Evolutionary conservation across 441 rosid genomes (phyloP).

Genomic region (Adansonia rubrostipa): DNA sequence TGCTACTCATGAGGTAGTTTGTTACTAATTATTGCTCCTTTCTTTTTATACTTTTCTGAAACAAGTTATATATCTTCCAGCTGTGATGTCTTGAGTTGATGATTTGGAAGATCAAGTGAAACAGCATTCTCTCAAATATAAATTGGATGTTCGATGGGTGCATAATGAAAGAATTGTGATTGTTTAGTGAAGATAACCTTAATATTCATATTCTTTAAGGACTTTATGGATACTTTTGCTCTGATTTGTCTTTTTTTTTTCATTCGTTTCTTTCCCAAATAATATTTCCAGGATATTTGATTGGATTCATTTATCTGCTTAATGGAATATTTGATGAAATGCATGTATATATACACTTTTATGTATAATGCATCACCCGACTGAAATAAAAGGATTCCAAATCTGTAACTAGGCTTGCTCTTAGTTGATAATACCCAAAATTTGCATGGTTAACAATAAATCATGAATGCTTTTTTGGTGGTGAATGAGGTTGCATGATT

Average conservation of each 20-base stretch:
- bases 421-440: not conserved
- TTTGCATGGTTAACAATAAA: not conserved
- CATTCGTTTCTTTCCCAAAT: not conserved
- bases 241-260: not conserved
- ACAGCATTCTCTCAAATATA: not conserved
- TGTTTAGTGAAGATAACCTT: not conserved
- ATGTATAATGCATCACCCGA: not conserved
- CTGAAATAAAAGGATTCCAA: not conserved
- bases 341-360: not conserved
- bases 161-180: not conserved
- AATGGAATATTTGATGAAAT: slow-evolving; percentile 1
- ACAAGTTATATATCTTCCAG: not conserved
- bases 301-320: not conserved
- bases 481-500: not conserved
- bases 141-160: not conserved
- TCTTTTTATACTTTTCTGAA: not conserved
- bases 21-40: not conserved
- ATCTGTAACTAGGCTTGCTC: not conserved
- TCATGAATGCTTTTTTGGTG: not conserved
- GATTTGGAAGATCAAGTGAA: not conserved
- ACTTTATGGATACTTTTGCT: not conserved
- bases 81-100: not conserved
- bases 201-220: not conserved
- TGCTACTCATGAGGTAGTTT: slow-evolving; percentile 76
- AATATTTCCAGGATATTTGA: not conserved